These are phyloP conservation scores for Scutellaria galericulata DNA, from an alignment of 257 asterid genomes.

Conservation along the genomic window DNA sequence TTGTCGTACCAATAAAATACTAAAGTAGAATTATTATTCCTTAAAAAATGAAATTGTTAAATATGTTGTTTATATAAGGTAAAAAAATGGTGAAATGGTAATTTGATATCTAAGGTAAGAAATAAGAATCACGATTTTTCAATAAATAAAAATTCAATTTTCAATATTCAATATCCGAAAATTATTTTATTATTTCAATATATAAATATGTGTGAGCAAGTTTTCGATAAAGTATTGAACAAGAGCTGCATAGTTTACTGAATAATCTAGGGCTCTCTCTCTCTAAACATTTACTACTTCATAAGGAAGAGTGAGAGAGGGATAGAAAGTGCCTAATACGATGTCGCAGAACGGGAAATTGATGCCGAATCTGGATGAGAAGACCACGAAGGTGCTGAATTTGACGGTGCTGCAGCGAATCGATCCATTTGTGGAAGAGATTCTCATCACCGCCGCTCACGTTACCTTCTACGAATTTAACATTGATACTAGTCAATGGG, in stretches of 20 bases:
- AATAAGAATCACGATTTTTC: no score
- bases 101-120: no score
- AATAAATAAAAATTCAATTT: no score
- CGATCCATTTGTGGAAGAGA: slow-evolving; percentile 90
- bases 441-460: slow-evolving; percentile 93
- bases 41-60: no score
- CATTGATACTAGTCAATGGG: slow-evolving; percentile 85
- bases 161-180: no score
- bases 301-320: slow-evolving; percentile 37
- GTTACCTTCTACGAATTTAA: slow-evolving; percentile 94
- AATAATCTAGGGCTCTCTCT: slow-evolving; percentile 44
- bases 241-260: slow-evolving; percentile 30
- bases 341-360: slow-evolving; percentile 67
- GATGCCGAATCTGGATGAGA: slow-evolving; percentile 92
- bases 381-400: slow-evolving; percentile 80
- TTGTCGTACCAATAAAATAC: slow-evolving; percentile 18
- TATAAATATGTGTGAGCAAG: no score
- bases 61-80: no score
- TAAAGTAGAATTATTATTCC: not conserved
- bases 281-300: slow-evolving; percentile 24
- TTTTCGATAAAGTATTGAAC: not conserved
- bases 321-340: slow-evolving; percentile 31
- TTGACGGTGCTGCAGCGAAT: slow-evolving; percentile 87
- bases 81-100: no score
- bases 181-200: no score